These are phyloP conservation scores for Cyclotella atomus DNA, from an alignment of 108 stramenopile genomes.

Conservation along the genomic window DNA sequence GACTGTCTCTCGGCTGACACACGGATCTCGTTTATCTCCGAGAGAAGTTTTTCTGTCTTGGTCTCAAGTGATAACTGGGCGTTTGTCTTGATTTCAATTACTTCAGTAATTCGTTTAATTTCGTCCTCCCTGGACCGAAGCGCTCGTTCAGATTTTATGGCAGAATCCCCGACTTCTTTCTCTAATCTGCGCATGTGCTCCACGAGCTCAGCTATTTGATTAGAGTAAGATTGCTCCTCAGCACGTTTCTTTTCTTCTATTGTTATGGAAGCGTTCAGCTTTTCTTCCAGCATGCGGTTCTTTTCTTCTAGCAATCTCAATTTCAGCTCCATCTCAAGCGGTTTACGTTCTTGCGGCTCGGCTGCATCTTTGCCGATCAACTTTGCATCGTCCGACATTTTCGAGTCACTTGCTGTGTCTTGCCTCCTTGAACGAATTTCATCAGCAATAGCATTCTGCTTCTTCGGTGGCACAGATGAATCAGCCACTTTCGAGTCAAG, in stretches of 20 bases:
- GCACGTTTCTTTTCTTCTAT: conserved; percentile 5
- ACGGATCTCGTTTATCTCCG: background rate
- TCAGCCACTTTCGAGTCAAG: background rate
- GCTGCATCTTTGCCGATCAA: background rate
- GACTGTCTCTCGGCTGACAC: background rate
- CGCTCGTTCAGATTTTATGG: background rate
- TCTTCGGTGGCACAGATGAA: background rate
- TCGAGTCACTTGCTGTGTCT: too few species aligned
- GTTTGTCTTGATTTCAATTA: background rate
- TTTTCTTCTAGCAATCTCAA: conserved; percentile 10
- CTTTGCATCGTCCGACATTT: too few species aligned
- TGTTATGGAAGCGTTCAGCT: conserved; percentile 1
- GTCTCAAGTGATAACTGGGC: background rate
- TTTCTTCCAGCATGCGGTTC: conserved; percentile 30
- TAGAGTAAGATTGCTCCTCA: background rate
- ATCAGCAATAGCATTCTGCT: too few species aligned
- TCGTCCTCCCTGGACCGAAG: background rate
- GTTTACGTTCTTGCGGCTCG: background rate
- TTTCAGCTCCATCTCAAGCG: background rate
- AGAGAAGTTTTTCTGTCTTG: background rate
- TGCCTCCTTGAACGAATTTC: too few species aligned
- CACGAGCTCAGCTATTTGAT: background rate
- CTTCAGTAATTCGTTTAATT: background rate
- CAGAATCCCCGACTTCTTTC: background rate
- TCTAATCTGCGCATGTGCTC: background rate